Evolutionary conservation across 441 rosid species (phyloP).

Genomic region (Biscutella laevigata): DNA sequence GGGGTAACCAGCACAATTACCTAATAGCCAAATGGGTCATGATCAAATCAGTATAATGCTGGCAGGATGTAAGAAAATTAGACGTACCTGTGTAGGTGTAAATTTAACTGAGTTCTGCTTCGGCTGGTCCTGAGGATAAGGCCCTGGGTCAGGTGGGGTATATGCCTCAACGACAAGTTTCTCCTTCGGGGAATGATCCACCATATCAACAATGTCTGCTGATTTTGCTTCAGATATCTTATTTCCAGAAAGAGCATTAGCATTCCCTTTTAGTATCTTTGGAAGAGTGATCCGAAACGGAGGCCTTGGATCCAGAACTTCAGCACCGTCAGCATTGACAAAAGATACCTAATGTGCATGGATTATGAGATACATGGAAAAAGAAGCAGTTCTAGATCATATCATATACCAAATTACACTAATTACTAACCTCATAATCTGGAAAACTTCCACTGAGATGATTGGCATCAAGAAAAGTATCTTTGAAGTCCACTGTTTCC

Average conservation of each 20-base stretch:
- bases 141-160: conserved; percentile 92
- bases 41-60: conserved; percentile 9
- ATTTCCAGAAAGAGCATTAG: conserved; percentile 70
- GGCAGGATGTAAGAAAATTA: conserved; percentile 6
- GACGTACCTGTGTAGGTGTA: conserved; percentile 85
- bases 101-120: conserved; percentile 92
- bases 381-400: neutral
- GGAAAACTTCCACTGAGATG: conserved; percentile 76
- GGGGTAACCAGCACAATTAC: conserved; percentile 1
- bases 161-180: conserved; percentile 82
- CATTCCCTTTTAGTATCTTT: conserved; percentile 52
- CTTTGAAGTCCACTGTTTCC: conserved; percentile 86
- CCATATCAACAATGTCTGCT: conserved; percentile 39
- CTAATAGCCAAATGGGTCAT: neutral
- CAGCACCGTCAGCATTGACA: conserved; percentile 55
- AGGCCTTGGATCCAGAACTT: conserved; percentile 61
- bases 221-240: conserved; percentile 41
- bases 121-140: conserved; percentile 99
- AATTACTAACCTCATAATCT: conserved; percentile 58
- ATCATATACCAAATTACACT: conserved; percentile 13
- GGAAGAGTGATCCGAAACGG: conserved; percentile 83
- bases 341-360: conserved; percentile 51
- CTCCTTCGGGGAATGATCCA: conserved; percentile 47
- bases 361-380: conserved; percentile 12
- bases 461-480: conserved; percentile 73